Conservation (phyloP, 2,329 filamentous ascomycete genomes). For the Penicillium sp. region DNA sequence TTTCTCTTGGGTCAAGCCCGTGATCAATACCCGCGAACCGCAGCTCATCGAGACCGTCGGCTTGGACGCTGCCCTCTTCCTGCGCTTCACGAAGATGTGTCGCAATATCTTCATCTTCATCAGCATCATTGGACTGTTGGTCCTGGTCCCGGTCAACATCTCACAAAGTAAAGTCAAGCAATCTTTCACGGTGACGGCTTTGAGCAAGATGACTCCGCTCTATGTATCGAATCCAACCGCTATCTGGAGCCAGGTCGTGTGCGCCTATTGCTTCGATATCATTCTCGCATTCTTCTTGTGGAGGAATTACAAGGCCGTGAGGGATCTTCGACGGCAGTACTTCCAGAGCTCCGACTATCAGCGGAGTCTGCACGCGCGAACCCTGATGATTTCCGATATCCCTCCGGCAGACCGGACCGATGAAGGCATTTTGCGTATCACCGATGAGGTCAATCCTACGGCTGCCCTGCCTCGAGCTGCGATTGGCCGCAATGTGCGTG, state of each 20-base stretch:
- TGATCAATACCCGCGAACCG: constrained; percentile 76
- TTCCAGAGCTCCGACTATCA: constrained; percentile 89
- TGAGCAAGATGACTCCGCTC: constrained; percentile 55
- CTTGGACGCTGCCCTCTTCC: constrained; percentile 86
- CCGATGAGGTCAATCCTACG: constrained; percentile 77
- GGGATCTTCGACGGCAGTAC: constrained; percentile 72
- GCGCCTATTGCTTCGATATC: constrained; percentile 70
- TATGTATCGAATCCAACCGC: constrained; percentile 49
- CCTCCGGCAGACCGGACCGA: constrained; percentile 76
- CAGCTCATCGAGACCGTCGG: constrained; percentile 80
- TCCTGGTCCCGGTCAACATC: constrained; percentile 82
- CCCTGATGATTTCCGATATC: constrained; percentile 76
- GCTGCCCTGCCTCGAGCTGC: constrained; percentile 78
- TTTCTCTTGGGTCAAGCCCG: constrained; percentile 81
- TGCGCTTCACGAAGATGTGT: constrained; percentile 88
- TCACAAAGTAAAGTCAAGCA: constrained; percentile 49
- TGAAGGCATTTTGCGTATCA: constrained; percentile 82
- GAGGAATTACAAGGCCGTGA: constrained; percentile 82
- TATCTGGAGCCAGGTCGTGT: constrained; percentile 63
- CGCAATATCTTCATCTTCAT: constrained; percentile 83
- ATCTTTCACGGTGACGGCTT: constrained; percentile 34
- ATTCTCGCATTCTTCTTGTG: constrained; percentile 80
- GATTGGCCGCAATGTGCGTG: constrained; percentile 89
- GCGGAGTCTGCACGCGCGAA: constrained; percentile 75
- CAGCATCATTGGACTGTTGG: constrained; percentile 70